Base-by-base conservation (phyloP, 768 basidiomycete genomes). In the Psilocybe cyanescens region DNA sequence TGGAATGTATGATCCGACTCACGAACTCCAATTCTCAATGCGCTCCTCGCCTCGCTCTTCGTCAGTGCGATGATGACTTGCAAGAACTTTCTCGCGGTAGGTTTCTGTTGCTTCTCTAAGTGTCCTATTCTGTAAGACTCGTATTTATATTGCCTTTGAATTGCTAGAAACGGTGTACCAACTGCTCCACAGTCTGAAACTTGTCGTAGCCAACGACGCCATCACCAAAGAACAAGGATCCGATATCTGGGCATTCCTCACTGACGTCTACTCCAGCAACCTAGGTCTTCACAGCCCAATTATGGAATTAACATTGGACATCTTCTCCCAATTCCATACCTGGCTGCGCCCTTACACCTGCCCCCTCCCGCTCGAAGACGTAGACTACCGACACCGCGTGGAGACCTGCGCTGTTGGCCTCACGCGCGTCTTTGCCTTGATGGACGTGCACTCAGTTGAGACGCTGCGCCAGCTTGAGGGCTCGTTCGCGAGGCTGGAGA, bases 191-290 rank as follows among this genome's bases (percentile, higher is more conserved):
- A 55, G 51, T 39, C 50, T 60, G 8, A 63, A 60, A 24, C 47
- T 14, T 3, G 41, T 64, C 12, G 33, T 64, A 19, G 29, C 55
- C 9, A 37, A 53, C 17, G 28, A 60, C 16, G 35, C 55, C 12
- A 64, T 60, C 17, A 57, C 14, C 3, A 37, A 46, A 19, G 28
- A 64, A 37, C 58, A 60, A 24, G 63, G 44, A 4, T 60, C 59
- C 16, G 58, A 64, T 41, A 64, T 64, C 30, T 64, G 58, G 55
- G 49, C 47, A 24, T 55, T 63, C 30, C 62, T 63, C 19, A 47
- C 53, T 9, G 62, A 64, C 29, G 30, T 61, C 24, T 61, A 61
- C 30, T 17, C 41, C 39, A 44, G 58, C 41, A 17, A 57, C 12
- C 55, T 44, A 6, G n/a, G 29, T 7, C 16, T 60, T 8, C 24